phyloP scores from a whole-genome alignment of 2,329 filamentous ascomycete species.

The Penicillium janthinellum region DNA sequence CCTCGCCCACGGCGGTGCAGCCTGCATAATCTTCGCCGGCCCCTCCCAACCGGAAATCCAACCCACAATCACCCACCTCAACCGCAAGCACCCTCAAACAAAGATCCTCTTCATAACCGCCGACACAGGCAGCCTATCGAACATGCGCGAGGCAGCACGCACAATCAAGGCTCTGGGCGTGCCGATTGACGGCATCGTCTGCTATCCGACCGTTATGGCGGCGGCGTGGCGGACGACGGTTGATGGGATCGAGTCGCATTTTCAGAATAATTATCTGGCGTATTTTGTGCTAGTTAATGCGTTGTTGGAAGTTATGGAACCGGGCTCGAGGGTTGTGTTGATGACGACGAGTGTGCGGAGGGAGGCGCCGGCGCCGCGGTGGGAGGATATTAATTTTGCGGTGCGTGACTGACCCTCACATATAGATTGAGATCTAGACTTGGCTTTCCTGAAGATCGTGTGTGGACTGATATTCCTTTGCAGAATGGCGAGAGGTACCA shows the following conservation, averaged over 20 bases:
- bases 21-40: conserved; percentile 33
- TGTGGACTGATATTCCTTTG: too few relatives aligned
- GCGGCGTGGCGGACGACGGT: conserved; percentile 22
- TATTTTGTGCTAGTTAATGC: conserved; percentile 29
- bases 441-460: too few relatives aligned
- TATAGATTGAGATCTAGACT: too few relatives aligned
- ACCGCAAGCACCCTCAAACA: conserved; percentile 21
- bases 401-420: conserved; percentile 15
- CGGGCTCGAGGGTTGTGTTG: conserved; percentile 21
- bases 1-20: conserved; percentile 31
- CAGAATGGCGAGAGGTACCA: conserved; percentile 31
- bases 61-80: conserved; percentile 27
- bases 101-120: conserved; percentile 27
- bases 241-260: conserved; percentile 30
- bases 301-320: conserved; percentile 18
- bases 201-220: conserved; percentile 24
- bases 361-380: conserved; percentile 23
- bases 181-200: conserved; percentile 27
- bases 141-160: conserved; percentile 21
- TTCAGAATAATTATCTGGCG: conserved; percentile 30
- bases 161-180: conserved; percentile 18
- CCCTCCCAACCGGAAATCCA: conserved; percentile 29
- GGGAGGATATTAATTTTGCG: conserved; percentile 25
- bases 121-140: conserved; percentile 17
- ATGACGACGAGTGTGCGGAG: conserved; percentile 25